Base-by-base conservation (phyloP, 176 grass and related monocot genomes). In the Carex littledalei region DNA sequence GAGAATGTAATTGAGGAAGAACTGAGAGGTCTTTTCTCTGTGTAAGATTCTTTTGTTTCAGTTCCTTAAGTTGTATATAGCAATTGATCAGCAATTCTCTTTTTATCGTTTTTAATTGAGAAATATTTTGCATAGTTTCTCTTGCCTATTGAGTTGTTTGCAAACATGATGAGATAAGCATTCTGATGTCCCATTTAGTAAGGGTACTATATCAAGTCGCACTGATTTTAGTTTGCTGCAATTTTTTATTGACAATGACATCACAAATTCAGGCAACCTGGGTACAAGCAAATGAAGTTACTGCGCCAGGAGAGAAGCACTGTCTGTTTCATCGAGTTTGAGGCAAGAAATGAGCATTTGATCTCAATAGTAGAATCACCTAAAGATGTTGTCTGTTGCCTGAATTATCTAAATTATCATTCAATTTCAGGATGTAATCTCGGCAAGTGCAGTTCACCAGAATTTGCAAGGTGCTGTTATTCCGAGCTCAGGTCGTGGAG, bases 1-100 rank as follows among this genome's bases (percentile, higher is more conserved):
- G 97, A 99, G 88, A 99, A 92, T 86, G 91, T 99, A 89, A 90
- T 94, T 47, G 97, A 99, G 88, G 97, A 99, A 72, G 97, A 99
- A 92, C 86, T 99, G 65, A 88, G 91, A 81, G 50, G 73, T 35
- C 91, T 99, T 47, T 99, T 99, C 87, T 89, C 86, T 37, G 84
- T 99, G 97, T 99, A 96, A 85, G 90, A 87, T 82, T 86, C 77
- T 71, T 85, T 85, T 63, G 57, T 17, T 45, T 61, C 61, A 45
- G 53, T 86, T 80, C 5, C 22, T 43, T 55, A 41, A 34, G 59
- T 77, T 22, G 35, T 88, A 39, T 12, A 68, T 52, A 31, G 24
- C 74, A 55, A 16, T 31, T 15, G 24, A 50, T 11, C 43, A 24
- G 70, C n/a, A 52, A 14, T 24, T 78, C 24, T 22, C 21, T 78